phyloP scores from a whole-genome alignment of 208 protist species.

The Leishmania martiniquensis region DNA sequence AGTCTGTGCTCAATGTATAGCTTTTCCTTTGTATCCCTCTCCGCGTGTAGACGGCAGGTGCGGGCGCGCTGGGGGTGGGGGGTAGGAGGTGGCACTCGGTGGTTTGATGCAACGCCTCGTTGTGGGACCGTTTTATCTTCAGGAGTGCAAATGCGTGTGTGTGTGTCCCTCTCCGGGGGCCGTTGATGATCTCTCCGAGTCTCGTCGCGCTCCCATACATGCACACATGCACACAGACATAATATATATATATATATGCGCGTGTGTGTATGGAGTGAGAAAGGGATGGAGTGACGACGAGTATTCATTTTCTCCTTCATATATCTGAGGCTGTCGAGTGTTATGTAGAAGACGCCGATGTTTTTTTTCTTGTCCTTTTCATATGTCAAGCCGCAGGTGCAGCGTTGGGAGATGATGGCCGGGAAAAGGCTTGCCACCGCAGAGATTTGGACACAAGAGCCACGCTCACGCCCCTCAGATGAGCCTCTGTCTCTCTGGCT shows the following conservation, averaged over 20 bases:
- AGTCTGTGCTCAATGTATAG: constrained; percentile 5
- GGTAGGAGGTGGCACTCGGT: neutral
- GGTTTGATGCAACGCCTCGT: neutral
- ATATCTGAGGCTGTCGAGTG: neutral
- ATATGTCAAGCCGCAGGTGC: neutral
- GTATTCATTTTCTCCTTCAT: neutral
- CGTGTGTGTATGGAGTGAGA: too few relatives aligned
- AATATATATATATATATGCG: neutral
- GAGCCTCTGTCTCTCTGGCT: neutral
- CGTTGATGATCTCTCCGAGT: neutral
- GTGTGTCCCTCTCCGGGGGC: neutral
- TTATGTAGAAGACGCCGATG: constrained; percentile 5
- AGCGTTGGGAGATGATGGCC: neutral
- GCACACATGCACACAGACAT: neutral
- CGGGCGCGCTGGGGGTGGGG: too few relatives aligned
- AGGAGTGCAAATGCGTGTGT: neutral
- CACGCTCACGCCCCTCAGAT: neutral
- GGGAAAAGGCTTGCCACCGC: too few relatives aligned
- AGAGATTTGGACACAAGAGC: too few relatives aligned
- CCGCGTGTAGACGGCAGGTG: neutral
- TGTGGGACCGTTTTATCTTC: neutral
- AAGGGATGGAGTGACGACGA: neutral
- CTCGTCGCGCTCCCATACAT: neutral
- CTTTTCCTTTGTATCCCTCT: neutral
- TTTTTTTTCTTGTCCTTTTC: too few relatives aligned